Base-by-base conservation (phyloP, 768 basidiomycete genomes). In the Rubroboletus satanas region DNA sequence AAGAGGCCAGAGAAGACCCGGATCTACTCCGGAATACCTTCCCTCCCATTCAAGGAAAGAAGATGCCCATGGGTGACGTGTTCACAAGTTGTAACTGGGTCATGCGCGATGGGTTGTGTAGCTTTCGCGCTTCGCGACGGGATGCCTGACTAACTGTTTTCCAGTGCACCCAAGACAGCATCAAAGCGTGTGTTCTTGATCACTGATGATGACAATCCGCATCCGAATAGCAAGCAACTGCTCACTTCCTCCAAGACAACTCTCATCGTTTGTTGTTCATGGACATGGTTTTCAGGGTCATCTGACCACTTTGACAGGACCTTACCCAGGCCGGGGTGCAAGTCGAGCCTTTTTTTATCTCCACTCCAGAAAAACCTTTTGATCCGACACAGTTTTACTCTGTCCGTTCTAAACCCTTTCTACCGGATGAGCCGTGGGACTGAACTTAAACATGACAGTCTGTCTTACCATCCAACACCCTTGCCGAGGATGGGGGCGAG, bases 171-270 rank as follows among this genome's bases (percentile, higher is more conserved):
- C 21, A 93, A 94, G 65, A 91, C 85, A 0, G 91, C 93, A 3
- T 85, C 88, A n/a, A 95, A 96, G 66, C 85, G 94, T 6, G 81
- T 98, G 1, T 98, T 98, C 68, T 74, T 96, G 37, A 89, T 99
- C 41, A 98, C 97, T 0, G 88, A 98, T 66, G 85, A 73, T 17
- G 70, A 71, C 55, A 56, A 79, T 53, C 72, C 80, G 6, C 79
- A 80, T 11, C 67, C 75, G 5, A 77, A 75, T n/a, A 82, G 73
- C 62, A 76, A 77, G 42, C 85, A 87, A 49, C 71, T 91, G 10
- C 69, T 81, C 7, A 87, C 79, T 1, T 87, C 88, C 1, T 87
- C 89, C 12, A 77, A 80, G 55, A 90, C 87, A 3, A 90, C 87
- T 3, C 73, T 90, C 51, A 74, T 83, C 41, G 88, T 87, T 62